Evolutionary conservation across 306 rosid genomes (phyloP).

Genomic region (Nissolia schottii): DNA sequence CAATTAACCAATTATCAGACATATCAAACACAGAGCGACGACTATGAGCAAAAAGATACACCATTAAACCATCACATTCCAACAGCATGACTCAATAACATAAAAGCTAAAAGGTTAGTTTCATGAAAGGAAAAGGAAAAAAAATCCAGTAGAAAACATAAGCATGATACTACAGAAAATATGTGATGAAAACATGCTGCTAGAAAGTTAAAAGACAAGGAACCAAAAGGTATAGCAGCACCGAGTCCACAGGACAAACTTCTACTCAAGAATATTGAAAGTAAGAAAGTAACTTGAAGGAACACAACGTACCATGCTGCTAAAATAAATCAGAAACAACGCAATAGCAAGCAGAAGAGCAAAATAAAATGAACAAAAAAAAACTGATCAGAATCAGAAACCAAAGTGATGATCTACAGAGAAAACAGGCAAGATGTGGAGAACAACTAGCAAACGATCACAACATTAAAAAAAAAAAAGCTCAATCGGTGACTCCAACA

Average conservation of each 20-base stretch:
- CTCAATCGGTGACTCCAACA: not conserved
- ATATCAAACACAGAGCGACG: not conserved
- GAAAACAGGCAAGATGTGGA: constrained; percentile 11
- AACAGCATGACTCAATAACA: not conserved
- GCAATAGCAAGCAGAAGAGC: not conserved
- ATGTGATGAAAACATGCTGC: constrained; percentile 2
- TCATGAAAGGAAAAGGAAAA: not conserved
- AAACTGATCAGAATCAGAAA: constrained; percentile 1
- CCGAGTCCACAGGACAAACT: not conserved
- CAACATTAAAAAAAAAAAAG: not conserved
- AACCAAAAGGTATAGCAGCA: constrained; percentile 5
- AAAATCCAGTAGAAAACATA: not conserved
- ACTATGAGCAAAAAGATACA: not conserved
- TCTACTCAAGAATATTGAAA: not conserved
- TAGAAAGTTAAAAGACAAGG: not conserved
- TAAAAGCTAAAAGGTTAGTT: not conserved
- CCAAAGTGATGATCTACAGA: not conserved
- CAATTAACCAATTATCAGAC: not conserved
- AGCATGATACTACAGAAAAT: not conserved
- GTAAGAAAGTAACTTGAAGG: constrained; percentile 14
- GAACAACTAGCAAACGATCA: not conserved
- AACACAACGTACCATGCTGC: not conserved
- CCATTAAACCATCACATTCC: not conserved
- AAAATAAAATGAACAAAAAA: not conserved
- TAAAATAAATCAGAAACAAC: not conserved